Evolutionary conservation across 1,284 basidiomycete genomes (phyloP), one percentile per base, ranked within the genome.

Genomic region (Irpex sp.): DNA sequence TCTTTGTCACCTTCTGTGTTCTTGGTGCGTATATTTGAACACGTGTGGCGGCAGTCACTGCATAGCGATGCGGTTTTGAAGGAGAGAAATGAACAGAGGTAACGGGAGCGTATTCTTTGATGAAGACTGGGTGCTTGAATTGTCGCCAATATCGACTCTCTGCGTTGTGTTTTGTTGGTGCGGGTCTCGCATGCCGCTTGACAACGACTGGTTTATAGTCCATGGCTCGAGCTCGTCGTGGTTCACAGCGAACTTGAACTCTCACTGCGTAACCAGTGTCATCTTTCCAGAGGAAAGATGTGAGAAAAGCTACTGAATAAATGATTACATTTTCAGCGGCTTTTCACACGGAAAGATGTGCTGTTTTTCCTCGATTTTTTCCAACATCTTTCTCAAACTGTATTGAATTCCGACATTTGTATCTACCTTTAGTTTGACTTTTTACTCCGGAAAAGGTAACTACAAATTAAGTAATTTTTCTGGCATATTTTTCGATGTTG

Each of bases 11-110:
- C 75, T 96, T 95, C 75, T 96, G 94, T 6, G 96, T 98, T 65
- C 93, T 88, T 38, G 96, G 95, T 15, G 94, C 94, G 77, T 98
- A 98, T 73, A 99, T 93, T 76, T 99, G 93, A 1, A 99, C 90
- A 65, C 96, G 84, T 0, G 96, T 94, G 0, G 95, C 96, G 0
- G 96, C 92, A 36, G 96, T 98, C 58, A 98, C 96, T 15, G 96
- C 97, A 80, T 96, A 98, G 71, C 92, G 84, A 74, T 98, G 94
- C 8, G 95, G 96, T 75, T 87, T 89, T 57, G 89, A 79, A 3
- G 87, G 87, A 3, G 92, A 89, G 77, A 98, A 97, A 74, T 97
- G 93, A 44, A 98, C 84, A 38, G 93, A 92, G 59, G 94, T 97
- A 69, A 98, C 89, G 11, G 95, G 94, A 0, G 94, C 93, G 73